A percentile compares a stretch with the other conserved stretches of the same genome.
phyloP scores from a whole-genome alignment of 2,329 filamentous ascomycete species.

The Xylariaceae sp. region DNA sequence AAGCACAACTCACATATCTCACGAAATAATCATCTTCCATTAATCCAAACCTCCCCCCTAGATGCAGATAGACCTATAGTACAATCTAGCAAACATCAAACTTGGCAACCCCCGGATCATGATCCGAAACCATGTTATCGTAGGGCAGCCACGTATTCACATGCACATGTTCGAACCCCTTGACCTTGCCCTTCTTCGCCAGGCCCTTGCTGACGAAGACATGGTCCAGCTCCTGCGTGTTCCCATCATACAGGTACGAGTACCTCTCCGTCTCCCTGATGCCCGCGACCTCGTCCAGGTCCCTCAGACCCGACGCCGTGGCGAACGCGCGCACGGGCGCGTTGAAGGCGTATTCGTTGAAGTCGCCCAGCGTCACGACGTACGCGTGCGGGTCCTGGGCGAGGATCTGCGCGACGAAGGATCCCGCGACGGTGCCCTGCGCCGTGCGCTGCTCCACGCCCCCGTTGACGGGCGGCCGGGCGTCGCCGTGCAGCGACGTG shows the following conservation, averaged over 20 bases:
- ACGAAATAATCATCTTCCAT: neutral
- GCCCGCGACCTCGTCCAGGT: constrained; percentile 55
- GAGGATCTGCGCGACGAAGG: constrained; percentile 55
- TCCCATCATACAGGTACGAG: constrained; percentile 65
- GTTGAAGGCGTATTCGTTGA: constrained; percentile 66
- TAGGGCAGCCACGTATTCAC: constrained; percentile 62
- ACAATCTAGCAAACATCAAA: constrained; percentile 48
- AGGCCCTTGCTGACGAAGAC: constrained; percentile 48
- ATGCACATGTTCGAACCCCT: constrained; percentile 61
- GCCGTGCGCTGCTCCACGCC: constrained; percentile 50
- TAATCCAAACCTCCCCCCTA: neutral
- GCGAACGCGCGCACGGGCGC: constrained; percentile 52
- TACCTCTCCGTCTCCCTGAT: constrained; percentile 56
- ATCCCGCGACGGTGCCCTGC: constrained; percentile 55
- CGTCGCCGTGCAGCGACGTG: constrained; percentile 55
- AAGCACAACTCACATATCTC: neutral
- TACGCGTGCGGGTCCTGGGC: constrained; percentile 48
- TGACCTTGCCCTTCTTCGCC: constrained; percentile 24
- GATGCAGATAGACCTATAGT: too few relatives aligned
- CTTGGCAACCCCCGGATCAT: constrained; percentile 62
- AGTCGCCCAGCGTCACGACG: constrained; percentile 61
- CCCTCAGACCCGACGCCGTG: constrained; percentile 48
- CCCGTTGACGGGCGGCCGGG: constrained; percentile 60
- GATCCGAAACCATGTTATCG: constrained; percentile 56
- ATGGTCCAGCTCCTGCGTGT: constrained; percentile 65